phyloP scores from a whole-genome alignment of 2,329 filamentous ascomycete species.

The Fusarium tricinctum region DNA sequence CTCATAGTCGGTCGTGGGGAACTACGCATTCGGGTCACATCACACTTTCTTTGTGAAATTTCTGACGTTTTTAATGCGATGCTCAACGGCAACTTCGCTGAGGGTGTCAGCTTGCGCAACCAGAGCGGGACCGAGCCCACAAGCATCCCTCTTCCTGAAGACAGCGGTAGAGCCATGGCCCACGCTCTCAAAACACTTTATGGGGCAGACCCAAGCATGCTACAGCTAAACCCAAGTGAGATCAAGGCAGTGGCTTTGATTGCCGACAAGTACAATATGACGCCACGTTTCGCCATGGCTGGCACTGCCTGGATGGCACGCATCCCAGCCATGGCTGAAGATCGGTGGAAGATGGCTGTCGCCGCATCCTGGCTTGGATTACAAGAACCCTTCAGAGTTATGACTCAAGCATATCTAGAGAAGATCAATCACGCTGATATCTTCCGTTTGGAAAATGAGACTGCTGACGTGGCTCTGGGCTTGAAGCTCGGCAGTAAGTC shows the following conservation, averaged over 20 bases:
- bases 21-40: neutral
- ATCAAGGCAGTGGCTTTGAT: neutral
- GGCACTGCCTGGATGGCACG: neutral
- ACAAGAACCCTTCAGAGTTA: neutral
- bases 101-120: neutral
- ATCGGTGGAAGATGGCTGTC: neutral
- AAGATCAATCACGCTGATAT: neutral
- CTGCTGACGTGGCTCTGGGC: neutral
- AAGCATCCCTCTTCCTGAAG: neutral
- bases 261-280: constrained; percentile 2
- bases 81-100: neutral
- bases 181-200: neutral
- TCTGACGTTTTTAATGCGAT: neutral
- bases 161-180: neutral
- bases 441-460: neutral
- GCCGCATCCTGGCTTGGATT: neutral
- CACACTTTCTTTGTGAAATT: neutral
- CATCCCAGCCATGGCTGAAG: too few species aligned
- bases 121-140: neutral
- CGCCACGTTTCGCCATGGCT: neutral
- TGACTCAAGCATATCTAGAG: neutral
- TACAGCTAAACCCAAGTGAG: neutral
- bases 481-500: neutral
- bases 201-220: neutral
- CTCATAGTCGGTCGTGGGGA: neutral